Percentiles rank a stretch among this genome's conserved stretches.
Conservation (phyloP, 148 eudicot species). For the Rhododendron griersonianum region DNA sequence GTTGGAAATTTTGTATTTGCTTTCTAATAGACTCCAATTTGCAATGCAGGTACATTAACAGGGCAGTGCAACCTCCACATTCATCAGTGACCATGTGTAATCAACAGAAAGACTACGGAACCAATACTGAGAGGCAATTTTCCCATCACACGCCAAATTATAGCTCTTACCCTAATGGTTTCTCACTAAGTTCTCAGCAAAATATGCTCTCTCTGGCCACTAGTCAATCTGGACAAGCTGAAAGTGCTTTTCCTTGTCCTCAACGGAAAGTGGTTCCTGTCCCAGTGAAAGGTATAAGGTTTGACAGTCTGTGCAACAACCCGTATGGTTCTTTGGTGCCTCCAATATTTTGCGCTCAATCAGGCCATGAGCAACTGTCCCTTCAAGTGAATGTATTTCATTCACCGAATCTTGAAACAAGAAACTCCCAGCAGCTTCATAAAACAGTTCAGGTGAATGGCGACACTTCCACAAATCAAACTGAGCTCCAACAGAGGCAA, state of each 20-base stretch:
- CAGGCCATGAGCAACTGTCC: slow-evolving; percentile 31
- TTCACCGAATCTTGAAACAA: slow-evolving; percentile 21
- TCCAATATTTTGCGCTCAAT: slow-evolving; percentile 28
- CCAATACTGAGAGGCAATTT: slow-evolving; percentile 26
- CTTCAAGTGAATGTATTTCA: slow-evolving; percentile 15
- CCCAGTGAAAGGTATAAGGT: slow-evolving; percentile 39
- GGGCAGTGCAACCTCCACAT: slow-evolving; percentile 24
- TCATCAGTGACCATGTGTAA: slow-evolving; percentile 34
- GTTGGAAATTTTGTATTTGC: slow-evolving; percentile 5
- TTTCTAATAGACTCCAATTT: background rate
- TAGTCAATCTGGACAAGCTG: slow-evolving; percentile 28
- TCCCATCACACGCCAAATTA: slow-evolving; percentile 27
- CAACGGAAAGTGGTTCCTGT: slow-evolving; percentile 39
- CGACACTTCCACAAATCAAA: slow-evolving; percentile 27
- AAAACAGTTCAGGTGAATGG: slow-evolving; percentile 27
- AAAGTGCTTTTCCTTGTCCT: slow-evolving; percentile 22
- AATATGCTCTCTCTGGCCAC: slow-evolving; percentile 22
- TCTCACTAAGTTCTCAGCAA: slow-evolving; percentile 20
- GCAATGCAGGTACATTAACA: slow-evolving; percentile 56
- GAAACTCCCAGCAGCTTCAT: slow-evolving; percentile 19
- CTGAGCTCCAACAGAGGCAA: slow-evolving; percentile 29
- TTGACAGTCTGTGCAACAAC: slow-evolving; percentile 24
- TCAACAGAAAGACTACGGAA: slow-evolving; percentile 32
- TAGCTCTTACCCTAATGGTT: slow-evolving; percentile 29
- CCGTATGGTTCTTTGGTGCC: slow-evolving; percentile 28